A percentile compares a stretch with the other conserved stretches of the same genome.
phyloP scores from a whole-genome alignment of 495 filamentous ascomycete genomes.

The Chlorociboria aeruginascens region DNA sequence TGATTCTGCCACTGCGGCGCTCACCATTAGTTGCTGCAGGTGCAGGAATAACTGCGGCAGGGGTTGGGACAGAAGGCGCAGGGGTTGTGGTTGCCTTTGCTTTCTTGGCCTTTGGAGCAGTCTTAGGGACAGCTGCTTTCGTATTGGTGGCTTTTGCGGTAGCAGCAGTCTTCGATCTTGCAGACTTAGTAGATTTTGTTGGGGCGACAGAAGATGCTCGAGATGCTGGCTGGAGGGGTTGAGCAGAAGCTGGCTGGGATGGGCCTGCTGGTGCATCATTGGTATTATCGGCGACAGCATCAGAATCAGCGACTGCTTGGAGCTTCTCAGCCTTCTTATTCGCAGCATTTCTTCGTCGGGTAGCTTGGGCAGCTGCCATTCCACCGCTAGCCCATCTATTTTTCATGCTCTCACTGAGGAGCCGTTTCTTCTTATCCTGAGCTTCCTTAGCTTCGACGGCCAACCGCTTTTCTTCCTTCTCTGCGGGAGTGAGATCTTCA shows the following conservation, averaged over 20 bases:
- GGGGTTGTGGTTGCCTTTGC: neutral
- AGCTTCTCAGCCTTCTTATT: constrained; percentile 5
- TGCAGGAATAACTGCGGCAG: neutral
- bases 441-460: too few relatives aligned
- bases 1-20: neutral
- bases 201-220: neutral
- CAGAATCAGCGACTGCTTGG: neutral
- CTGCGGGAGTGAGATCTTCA: too few relatives aligned
- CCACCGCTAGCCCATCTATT: constrained; percentile 4
- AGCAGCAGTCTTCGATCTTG: neutral
- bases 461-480: too few relatives aligned
- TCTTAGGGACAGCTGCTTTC: neutral
- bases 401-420: neutral
- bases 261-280: too few relatives aligned
- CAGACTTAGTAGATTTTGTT: neutral
- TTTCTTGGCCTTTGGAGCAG: neutral
- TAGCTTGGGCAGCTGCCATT: constrained; percentile 8
- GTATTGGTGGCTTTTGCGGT: neutral
- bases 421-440: neutral
- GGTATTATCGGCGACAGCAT: neutral
- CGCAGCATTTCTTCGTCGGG: constrained; percentile 2
- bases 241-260: too few relatives aligned
- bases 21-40: neutral
- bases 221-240: neutral
- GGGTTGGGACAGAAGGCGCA: neutral